phyloP scores from a whole-genome alignment of 2,329 filamentous ascomycete genomes.

The Claviceps sp. region DNA sequence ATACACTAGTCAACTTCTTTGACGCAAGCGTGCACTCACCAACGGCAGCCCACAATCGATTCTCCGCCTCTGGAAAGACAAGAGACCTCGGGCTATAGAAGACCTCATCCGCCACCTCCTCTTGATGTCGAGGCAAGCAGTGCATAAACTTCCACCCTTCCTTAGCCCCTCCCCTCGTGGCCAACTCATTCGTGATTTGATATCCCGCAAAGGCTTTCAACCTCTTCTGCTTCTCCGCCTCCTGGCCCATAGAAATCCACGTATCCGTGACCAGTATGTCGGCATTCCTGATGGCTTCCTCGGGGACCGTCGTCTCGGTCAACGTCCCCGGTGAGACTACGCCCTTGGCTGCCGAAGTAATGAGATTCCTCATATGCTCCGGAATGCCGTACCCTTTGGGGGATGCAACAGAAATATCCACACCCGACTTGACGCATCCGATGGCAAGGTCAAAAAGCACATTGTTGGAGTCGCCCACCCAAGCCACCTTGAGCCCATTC shows the following conservation, averaged over 20 bases:
- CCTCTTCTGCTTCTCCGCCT: constrained; percentile 65
- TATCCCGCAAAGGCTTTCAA: constrained; percentile 74
- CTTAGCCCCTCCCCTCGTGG: constrained; percentile 73
- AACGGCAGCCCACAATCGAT: constrained; percentile 82
- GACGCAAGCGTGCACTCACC: constrained; percentile 31
- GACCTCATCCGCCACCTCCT: constrained; percentile 89
- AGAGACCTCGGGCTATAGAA: constrained; percentile 79
- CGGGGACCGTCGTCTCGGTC: constrained; percentile 62
- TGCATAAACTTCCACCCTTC: constrained; percentile 96
- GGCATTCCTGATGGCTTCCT: constrained; percentile 73
- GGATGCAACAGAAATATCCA: constrained; percentile 76
- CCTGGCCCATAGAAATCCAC: constrained; percentile 97
- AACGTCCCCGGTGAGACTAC: constrained; percentile 51
- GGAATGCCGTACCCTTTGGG: constrained; percentile 78
- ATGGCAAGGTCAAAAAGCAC: constrained; percentile 90
- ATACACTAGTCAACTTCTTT: neutral
- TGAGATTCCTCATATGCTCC: constrained; percentile 56
- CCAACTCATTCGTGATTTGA: constrained; percentile 80
- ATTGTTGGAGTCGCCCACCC: constrained; percentile 95
- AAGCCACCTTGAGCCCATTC: constrained; percentile 79
- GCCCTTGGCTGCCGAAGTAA: constrained; percentile 46
- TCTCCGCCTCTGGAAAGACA: constrained; percentile 90
- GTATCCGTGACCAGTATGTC: constrained; percentile 93
- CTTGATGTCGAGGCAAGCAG: constrained; percentile 79
- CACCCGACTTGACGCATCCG: constrained; percentile 72